Percentiles rank a stretch among this genome's conserved stretches.
phyloP scores from a whole-genome alignment of 2,329 filamentous ascomycete genomes.

The Neofusicoccum kwambonambiense region DNA sequence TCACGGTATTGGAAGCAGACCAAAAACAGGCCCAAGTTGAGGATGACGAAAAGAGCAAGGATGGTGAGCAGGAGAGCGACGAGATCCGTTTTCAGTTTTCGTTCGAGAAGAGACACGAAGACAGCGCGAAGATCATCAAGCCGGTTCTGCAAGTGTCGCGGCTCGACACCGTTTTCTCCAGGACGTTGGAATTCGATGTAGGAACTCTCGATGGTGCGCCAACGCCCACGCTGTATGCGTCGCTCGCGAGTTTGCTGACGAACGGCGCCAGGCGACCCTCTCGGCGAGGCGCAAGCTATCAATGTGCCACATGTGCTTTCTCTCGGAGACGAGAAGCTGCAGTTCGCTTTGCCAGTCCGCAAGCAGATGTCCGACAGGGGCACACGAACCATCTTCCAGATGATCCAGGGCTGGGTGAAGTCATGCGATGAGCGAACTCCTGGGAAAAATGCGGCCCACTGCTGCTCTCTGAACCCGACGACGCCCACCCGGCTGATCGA shows the following conservation, averaged over 20 bases:
- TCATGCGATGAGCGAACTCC: not conserved
- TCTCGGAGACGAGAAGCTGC: not conserved
- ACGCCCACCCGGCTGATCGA: slow-evolving; percentile 12
- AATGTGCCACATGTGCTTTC: not conserved
- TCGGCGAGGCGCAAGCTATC: not conserved
- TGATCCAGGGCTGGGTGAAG: slow-evolving; percentile 4
- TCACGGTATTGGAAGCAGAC: not conserved
- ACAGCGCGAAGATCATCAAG: not conserved
- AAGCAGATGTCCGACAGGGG: slow-evolving; percentile 6
- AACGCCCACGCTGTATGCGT: not conserved
- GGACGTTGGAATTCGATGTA: slow-evolving; percentile 11
- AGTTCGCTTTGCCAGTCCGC: not conserved
- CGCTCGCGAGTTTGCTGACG: not conserved
- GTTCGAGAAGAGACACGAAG: not conserved
- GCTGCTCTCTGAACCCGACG: not conserved
- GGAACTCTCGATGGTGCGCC: slow-evolving; percentile 3
- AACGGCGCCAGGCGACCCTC: slow-evolving; percentile 1
- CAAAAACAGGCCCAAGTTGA: not conserved
- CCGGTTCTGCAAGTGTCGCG: not conserved
- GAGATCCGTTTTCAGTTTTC: slow-evolving; percentile 6
- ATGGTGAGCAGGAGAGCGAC: not conserved
- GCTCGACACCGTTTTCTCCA: slow-evolving; percentile 1
- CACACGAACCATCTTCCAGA: not conserved
- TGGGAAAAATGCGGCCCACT: not conserved
- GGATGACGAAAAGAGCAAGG: not conserved